These are phyloP conservation scores for Shiraia bambusicola DNA, from an alignment of 2,329 filamentous ascomycete species.

Conservation along the genomic window DNA sequence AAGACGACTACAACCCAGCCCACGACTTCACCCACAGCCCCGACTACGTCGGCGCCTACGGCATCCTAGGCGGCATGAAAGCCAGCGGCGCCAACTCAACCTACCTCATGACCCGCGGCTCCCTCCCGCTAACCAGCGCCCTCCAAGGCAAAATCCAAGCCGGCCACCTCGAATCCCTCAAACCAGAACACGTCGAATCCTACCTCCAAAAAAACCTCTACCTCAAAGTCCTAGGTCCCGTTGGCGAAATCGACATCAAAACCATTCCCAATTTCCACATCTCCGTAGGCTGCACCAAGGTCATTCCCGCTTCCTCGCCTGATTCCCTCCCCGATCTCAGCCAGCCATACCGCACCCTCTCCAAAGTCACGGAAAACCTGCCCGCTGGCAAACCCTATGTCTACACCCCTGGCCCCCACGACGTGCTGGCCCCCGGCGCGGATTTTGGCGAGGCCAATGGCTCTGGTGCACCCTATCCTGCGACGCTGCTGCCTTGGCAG, in stretches of 20 bases:
- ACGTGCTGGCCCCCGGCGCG: conserved; percentile 17
- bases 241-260: conserved; percentile 32
- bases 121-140: conserved; percentile 37
- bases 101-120: conserved; percentile 33
- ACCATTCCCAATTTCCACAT: conserved; percentile 39
- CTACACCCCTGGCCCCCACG: conserved; percentile 24
- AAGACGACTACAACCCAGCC: conserved; percentile 27
- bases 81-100: conserved; percentile 26
- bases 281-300: conserved; percentile 32
- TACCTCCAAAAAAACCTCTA: conserved; percentile 40
- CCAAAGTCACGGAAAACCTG: conserved; percentile 27
- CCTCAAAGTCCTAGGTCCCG: conserved; percentile 38
- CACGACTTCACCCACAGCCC: conserved; percentile 31
- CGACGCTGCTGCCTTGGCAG: conserved; percentile 19
- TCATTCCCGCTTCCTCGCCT: conserved; percentile 26
- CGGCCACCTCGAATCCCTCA: conserved; percentile 35
- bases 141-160: conserved; percentile 36
- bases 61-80: conserved; percentile 34
- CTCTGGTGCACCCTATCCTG: not conserved
- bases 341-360: conserved; percentile 30
- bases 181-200: conserved; percentile 34
- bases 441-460: conserved; percentile 12
- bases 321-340: conserved; percentile 34
- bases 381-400: conserved; percentile 36
- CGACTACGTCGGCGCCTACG: conserved; percentile 39